Evolutionary conservation across 352 stramenopile species (phyloP).

Genomic region (Phytophthora cactorum): DNA sequence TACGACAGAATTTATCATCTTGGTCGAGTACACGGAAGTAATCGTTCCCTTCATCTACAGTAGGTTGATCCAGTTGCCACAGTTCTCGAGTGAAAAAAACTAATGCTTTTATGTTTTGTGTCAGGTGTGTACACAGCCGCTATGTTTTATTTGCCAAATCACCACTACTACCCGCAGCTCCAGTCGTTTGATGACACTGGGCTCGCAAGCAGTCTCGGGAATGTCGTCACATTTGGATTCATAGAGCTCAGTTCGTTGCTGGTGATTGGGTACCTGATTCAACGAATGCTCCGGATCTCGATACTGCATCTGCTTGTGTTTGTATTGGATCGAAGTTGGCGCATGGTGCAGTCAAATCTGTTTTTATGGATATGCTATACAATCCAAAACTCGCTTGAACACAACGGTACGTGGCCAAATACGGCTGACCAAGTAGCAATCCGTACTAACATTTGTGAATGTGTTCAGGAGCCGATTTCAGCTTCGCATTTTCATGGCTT

Average conservation of each 20-base stretch:
- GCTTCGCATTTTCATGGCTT: background rate
- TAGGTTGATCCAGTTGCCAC: background rate
- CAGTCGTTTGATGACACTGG: background rate
- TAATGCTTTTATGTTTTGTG: background rate
- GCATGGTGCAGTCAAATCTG: slow-evolving; percentile 13
- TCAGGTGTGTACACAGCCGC: background rate
- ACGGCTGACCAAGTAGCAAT: background rate
- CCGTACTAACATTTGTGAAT: background rate
- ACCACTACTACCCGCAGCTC: background rate
- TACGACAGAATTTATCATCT: background rate
- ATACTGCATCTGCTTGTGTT: background rate
- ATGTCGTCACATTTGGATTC: background rate
- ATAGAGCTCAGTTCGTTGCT: background rate
- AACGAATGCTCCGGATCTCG: background rate
- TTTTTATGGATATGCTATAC: slow-evolving; percentile 23
- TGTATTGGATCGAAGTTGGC: slow-evolving; percentile 5
- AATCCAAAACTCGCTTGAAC: slow-evolving; percentile 12
- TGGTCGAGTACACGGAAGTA: slow-evolving; percentile 1
- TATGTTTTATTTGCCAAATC: background rate
- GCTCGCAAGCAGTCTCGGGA: background rate
- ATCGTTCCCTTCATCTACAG: slow-evolving; percentile 3
- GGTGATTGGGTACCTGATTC: background rate
- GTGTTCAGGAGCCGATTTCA: background rate
- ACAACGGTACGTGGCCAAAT: slow-evolving; percentile 3
- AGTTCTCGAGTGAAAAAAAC: no score